Base-by-base conservation (phyloP, 192 early-diverging fungal species). In the Paraglomus brasilianum region DNA sequence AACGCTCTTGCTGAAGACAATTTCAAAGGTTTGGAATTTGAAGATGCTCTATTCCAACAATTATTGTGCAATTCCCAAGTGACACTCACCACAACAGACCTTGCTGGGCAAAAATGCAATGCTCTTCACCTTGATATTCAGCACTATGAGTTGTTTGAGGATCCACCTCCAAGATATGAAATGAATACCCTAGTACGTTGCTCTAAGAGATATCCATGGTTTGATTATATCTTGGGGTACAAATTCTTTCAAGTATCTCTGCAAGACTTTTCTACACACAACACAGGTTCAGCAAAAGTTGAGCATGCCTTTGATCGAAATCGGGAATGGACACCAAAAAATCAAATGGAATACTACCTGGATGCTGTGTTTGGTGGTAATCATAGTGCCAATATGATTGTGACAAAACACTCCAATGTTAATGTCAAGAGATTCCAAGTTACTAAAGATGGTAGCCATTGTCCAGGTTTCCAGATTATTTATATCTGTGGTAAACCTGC, bases 181-280 rank as follows among this genome's bases (percentile, higher is more conserved):
- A n/a, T n/a, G n/a, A n/a, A n/a, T n/a, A n/a, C n/a, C 4, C 30
- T 48, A 7, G 40, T 65, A 42, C 63, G 63, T 45, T 40, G 63
- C n/a, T 65, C 41, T 45, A 40, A 40, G 47, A 19, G 44, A 22
- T 65, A 65, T 65, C 63, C 10, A 21, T 24, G 63, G 22, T 65
- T 65, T 19, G 63, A 65, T 45, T 48, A 45, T 45, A 65, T 65
- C n/a, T 44, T 65, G n/a, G 63, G 63, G 21, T 45, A 49, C 19
- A 65, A 15, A 45, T 65, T 52, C 63, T 47, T 65, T 1, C 44
- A 65, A 17, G 63, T 65, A 65, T 65, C 63, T 8, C n/a, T 65
- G 41, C 41, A 44, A 39, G 5, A 40, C 42, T 65, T 65, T 48
- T 39, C n/a, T 41, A 45, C 22, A 0, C 63, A 65, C 2, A 42